These are phyloP conservation scores for Ogataea neopini DNA, from an alignment of 805 yeast species.

Conservation along the genomic window DNA sequence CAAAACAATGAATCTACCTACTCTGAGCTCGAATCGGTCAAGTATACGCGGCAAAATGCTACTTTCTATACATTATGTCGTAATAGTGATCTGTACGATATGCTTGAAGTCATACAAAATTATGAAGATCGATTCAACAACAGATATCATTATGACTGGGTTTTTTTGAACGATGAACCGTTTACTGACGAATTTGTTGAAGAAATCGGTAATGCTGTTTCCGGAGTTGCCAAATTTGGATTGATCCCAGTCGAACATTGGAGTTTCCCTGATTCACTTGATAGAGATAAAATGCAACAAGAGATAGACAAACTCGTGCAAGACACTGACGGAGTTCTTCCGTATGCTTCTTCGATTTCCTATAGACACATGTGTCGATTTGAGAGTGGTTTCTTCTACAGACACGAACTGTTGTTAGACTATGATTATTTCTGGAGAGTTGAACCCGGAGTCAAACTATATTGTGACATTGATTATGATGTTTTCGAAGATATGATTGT, in stretches of 20 bases:
- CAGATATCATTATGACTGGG: slow-evolving; percentile 72
- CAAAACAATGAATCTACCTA: not conserved
- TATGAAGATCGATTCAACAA: slow-evolving; percentile 68
- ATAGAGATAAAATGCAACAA: slow-evolving; percentile 19
- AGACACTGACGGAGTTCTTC: slow-evolving; percentile 43
- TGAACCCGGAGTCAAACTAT: slow-evolving; percentile 76
- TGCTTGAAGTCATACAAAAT: slow-evolving; percentile 59
- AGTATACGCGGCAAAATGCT: slow-evolving; percentile 43
- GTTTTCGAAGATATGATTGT: slow-evolving; percentile 72
- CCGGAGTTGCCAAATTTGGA: slow-evolving; percentile 67
- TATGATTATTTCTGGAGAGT: slow-evolving; percentile 92
- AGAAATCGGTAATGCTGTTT: slow-evolving; percentile 48
- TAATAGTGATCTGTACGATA: slow-evolving; percentile 58
- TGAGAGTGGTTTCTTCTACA: slow-evolving; percentile 82
- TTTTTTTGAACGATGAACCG: slow-evolving; percentile 69
- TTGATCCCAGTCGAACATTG: slow-evolving; percentile 61
- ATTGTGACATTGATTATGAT: slow-evolving; percentile 77
- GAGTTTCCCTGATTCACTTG: slow-evolving; percentile 56
- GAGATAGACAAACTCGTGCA: slow-evolving; percentile 20
- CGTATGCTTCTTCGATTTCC: slow-evolving; percentile 61
- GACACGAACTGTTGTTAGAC: slow-evolving; percentile 63
- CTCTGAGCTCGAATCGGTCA: not conserved
- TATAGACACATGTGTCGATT: slow-evolving; percentile 89
- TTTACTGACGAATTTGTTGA: slow-evolving; percentile 58
- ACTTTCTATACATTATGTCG: slow-evolving; percentile 71